Evolutionary conservation across 352 stramenopile species (phyloP).

Genomic region (Phytopythium litorale): DNA sequence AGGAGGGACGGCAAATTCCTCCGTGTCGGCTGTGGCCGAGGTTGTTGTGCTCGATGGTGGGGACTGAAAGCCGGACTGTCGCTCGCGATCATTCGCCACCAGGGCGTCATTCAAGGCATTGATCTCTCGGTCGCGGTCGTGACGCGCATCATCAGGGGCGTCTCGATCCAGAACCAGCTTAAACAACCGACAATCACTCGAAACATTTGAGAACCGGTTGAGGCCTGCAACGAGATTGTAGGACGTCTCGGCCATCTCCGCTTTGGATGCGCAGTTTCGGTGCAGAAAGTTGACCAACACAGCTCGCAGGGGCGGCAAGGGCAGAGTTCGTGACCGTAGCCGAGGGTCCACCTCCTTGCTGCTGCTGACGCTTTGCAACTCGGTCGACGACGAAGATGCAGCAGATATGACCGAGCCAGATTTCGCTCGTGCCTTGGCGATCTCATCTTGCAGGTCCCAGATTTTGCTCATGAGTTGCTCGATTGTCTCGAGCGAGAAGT

Average conservation of each 20-base stretch:
- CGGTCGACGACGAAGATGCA: background rate
- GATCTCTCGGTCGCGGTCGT: slow-evolving; percentile 41
- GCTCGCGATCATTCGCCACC: slow-evolving; percentile 43
- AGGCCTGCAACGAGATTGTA: slow-evolving; percentile 60
- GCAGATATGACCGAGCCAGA: slow-evolving; percentile 8
- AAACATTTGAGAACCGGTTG: slow-evolving; percentile 30
- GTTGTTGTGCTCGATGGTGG: background rate
- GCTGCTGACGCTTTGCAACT: background rate
- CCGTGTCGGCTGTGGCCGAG: background rate
- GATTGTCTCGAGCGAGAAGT: slow-evolving; percentile 33
- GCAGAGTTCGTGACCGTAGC: background rate
- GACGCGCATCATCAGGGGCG: slow-evolving; percentile 39
- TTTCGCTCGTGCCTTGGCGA: slow-evolving; percentile 35
- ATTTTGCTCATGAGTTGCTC: slow-evolving; percentile 50
- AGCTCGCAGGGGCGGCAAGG: background rate
- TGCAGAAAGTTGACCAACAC: slow-evolving; percentile 32
- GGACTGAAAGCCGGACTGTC: slow-evolving; percentile 14
- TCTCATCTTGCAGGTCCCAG: slow-evolving; percentile 59
- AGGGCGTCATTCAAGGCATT: slow-evolving; percentile 45
- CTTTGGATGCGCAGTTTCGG: slow-evolving; percentile 20
- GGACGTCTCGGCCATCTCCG: slow-evolving; percentile 45
- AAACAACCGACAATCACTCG: slow-evolving; percentile 55
- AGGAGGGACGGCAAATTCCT: slow-evolving; percentile 3
- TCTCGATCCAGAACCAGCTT: slow-evolving; percentile 40
- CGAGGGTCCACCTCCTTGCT: background rate